These are phyloP conservation scores for Talaromyces sp. DNA, from an alignment of 2,329 filamentous ascomycete species.

Conservation along the genomic window DNA sequence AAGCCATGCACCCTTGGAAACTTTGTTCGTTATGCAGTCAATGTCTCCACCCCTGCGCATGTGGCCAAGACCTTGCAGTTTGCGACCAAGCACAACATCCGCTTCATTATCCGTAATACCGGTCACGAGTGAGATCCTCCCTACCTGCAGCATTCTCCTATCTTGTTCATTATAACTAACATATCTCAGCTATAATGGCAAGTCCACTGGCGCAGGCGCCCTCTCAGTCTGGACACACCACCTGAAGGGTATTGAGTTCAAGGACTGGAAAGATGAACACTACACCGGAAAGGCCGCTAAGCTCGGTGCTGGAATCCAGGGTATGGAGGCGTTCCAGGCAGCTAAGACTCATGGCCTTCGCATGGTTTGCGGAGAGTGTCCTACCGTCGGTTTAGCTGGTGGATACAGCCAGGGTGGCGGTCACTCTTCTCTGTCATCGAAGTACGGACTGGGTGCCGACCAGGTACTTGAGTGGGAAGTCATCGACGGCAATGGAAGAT, in stretches of 20 bases:
- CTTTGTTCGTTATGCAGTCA: slow-evolving; percentile 39
- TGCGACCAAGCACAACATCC: slow-evolving; percentile 52
- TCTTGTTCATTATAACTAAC: background rate
- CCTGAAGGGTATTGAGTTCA: slow-evolving; percentile 33
- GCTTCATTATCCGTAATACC: slow-evolving; percentile 51
- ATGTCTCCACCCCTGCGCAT: slow-evolving; percentile 32
- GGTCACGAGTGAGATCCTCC: slow-evolving; percentile 37
- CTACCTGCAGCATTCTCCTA: background rate
- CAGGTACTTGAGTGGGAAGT: slow-evolving; percentile 61
- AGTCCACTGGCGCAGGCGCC: slow-evolving; percentile 59
- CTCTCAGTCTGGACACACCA: slow-evolving; percentile 38
- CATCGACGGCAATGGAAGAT: slow-evolving; percentile 48
- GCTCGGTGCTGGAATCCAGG: slow-evolving; percentile 58
- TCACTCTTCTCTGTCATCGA: slow-evolving; percentile 56
- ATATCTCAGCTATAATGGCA: slow-evolving; percentile 10
- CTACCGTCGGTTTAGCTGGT: slow-evolving; percentile 61
- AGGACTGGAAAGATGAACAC: slow-evolving; percentile 37
- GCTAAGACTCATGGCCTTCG: slow-evolving; percentile 51
- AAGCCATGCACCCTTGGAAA: slow-evolving; percentile 33
- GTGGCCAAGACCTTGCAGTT: slow-evolving; percentile 39
- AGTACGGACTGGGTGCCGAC: slow-evolving; percentile 62
- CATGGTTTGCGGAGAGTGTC: slow-evolving; percentile 59
- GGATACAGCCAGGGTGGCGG: slow-evolving; percentile 66
- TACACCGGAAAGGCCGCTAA: slow-evolving; percentile 58
- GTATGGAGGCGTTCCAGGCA: slow-evolving; percentile 52